Base-by-base conservation (phyloP, 1,139 yeast species). In the Yarrowia galli region DNA sequence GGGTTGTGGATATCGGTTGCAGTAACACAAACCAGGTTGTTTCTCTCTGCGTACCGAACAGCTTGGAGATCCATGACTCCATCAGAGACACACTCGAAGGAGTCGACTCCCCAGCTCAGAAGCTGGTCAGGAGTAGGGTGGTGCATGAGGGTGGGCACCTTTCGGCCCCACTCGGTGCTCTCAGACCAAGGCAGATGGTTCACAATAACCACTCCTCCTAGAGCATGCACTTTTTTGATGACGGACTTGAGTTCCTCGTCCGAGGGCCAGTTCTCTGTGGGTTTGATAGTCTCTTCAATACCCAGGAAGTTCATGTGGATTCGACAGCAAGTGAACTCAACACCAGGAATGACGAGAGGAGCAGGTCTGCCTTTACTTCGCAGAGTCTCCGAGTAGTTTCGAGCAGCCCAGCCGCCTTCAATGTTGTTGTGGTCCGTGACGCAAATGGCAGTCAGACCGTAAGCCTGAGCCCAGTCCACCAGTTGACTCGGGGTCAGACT, bases 231-330 rank as follows among this genome's bases (percentile, higher is more conserved):
- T 28, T 64, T 66, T 15, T 60, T 36, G 35, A 73, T 72, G 16
- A 70, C 75, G 1, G 32, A 9, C 48, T 67, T 65, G 43, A 73
- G 67, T 49, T 73, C 74, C 13, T 60, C 70, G 58, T 73, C 74
- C 3, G 70, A 36, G 3, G 75, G 75, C 70, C 70, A 71, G 15
- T 73, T 61, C 5, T 56, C 54, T 0, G 71, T 28, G 4, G 75
- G 75, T 28, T 54, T 49, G 36, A 73, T 71, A 12, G 74, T 71
- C 60, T 71, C 73, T 51, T 72, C 71, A 13, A 73, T 70, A 13
- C 75, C 75, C n/a, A 73, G 54, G 28, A 73, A 69, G 68, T 74
- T 74, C 76, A 74, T 74, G 67, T 73, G 75, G 45, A 74, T 73
- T 3, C 76, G 68, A 63, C 76, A 74, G 61, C 75, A 74, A 3